Base-by-base conservation (phyloP, 257 asterid genomes). In the Nicotiana obtusifolia region DNA sequence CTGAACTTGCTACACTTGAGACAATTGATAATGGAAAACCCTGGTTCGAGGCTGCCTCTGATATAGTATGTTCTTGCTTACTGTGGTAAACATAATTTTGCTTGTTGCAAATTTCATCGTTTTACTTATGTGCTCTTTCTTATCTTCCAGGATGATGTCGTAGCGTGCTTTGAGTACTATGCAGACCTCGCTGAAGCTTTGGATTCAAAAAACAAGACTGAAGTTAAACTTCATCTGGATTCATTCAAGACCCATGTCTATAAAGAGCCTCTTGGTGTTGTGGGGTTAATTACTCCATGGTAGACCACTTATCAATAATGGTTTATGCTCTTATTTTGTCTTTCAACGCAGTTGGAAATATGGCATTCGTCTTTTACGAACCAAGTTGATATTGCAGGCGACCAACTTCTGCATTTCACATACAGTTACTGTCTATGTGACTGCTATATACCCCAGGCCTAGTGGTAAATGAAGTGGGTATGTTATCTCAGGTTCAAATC, bases 281-380 rank as follows among this genome's bases (percentile, higher is more conserved):
- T 96, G 89, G 99, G 98, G 77, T 84, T 96, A 87, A 96, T 96
- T 85, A 94, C 99, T 61, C 99, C 99, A 85, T 96, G 99, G 99
- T 96, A 80, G 52, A 26, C 61, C 62, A 75, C 62, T 24, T 24
- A 49, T 3, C 35, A 1, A 24, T 75, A 75, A 24, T 75, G 80
- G 2, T 15, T 49, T 75, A 49, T 47, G 80, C 44, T 26, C 80
- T 49, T 49, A 10, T 26, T 4, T 47, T 47, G 16, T 26, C 16
- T 75, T 47, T 75, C 24, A 75, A 75, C 26, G 44, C 44, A 3
- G 64, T 75, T 24, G 22, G 17, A 49, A 75, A 15, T 24, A 26
- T 24, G 44, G 15, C 10, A 15, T 49, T 75, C 64, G 16, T 75
- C 44, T 75, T 49, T 73, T 73, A 1, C 16, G 9, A 22, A 47